A percentile compares a stretch with the other conserved stretches of the same genome.
phyloP scores from a whole-genome alignment of 2,329 filamentous ascomycete genomes.

The Pseudogymnoascus sp. region DNA sequence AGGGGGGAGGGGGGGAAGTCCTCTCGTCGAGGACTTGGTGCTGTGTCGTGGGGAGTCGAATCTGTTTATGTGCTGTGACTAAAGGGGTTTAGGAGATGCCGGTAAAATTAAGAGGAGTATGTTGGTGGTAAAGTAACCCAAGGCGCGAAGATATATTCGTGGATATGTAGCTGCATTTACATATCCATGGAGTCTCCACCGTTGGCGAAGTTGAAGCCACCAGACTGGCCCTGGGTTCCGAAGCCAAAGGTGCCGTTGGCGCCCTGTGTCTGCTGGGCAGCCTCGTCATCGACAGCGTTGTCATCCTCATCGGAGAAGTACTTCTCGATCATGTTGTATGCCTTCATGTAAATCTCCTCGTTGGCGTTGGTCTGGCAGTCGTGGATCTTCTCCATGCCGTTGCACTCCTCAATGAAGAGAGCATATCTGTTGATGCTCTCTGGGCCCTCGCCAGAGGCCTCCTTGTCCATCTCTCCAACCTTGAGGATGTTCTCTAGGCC shows the following conservation, averaged over 20 bases:
- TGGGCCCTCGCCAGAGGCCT: constrained; percentile 63
- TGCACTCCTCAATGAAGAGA: constrained; percentile 96
- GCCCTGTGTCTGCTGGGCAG: constrained; percentile 55
- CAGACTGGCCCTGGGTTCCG: constrained; percentile 57
- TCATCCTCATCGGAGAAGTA: constrained; percentile 99
- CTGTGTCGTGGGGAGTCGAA: constrained; percentile 9
- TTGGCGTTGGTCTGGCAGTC: constrained; percentile 99
- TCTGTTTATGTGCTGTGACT: constrained; percentile 5
- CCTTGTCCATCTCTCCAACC: constrained; percentile 98
- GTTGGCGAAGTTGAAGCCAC: constrained; percentile 87
- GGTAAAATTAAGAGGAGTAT: constrained; percentile 15
- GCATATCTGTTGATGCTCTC: constrained; percentile 93
- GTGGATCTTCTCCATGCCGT: constrained; percentile 99
- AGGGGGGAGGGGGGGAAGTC: constrained; percentile 15
- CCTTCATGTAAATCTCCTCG: constrained; percentile 99
- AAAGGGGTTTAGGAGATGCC: constrained; percentile 17
- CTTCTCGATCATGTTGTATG: constrained; percentile 99
- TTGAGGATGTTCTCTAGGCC: constrained; percentile 99
- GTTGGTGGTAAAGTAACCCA: constrained; percentile 11
- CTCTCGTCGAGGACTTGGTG: constrained; percentile 14
- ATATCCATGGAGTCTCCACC: constrained; percentile 67
- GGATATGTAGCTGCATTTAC: constrained; percentile 36
- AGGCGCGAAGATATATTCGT: background rate
- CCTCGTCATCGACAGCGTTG: constrained; percentile 63
- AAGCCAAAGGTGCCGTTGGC: constrained; percentile 72